Base-by-base conservation (phyloP, 129 eudicot species). In the Tagetes patula region DNA sequence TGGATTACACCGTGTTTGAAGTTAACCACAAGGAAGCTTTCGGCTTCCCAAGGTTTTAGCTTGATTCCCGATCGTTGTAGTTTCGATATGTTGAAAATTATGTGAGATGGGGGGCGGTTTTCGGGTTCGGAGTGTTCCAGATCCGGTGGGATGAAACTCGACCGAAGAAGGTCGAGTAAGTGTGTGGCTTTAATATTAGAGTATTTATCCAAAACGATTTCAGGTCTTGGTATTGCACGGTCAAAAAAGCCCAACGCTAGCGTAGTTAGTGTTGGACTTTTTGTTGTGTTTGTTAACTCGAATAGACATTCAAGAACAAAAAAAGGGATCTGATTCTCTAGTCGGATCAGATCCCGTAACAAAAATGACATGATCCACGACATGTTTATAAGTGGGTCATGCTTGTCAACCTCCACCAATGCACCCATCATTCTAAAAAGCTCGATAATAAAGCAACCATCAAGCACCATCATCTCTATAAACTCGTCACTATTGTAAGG, bases 311-410 rank as follows among this genome's bases (percentile, higher is more conserved):
- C 81, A 0, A 92, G 91, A 8, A 89, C 47, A 33, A 87, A 87
- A 74, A 80, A 92, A 0, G 98, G 98, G 43, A 92, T 82, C 68
- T 92, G 98, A 80, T 92, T 92, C 47, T 92, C 98, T 0, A 92
- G 76, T 0, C 92, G 45, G n/a, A 87, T 67, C 34, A 92, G 68
- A 85, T 92, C 96, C 67, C 96, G 81, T 27, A 89, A 8, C 54
- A 92, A 73, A 70, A 87, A 85, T 0, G 96, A 65, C 13, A 77
- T 71, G 0, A 92, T 74, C 98, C 98, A 92, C 0, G 92, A 71
- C 89, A 89, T 65, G 4, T 80, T 80, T 1, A 75, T 5, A 43
- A 92, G 79, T 2, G 98, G 96, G 75, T 92, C 98, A 33, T 75
- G 75, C 1, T 72, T 65, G 1, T 87, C 92, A 14, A 38, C 54